Evolutionary conservation across 805 yeast species (phyloP).

Genomic region (Teunomyces pallodes): DNA sequence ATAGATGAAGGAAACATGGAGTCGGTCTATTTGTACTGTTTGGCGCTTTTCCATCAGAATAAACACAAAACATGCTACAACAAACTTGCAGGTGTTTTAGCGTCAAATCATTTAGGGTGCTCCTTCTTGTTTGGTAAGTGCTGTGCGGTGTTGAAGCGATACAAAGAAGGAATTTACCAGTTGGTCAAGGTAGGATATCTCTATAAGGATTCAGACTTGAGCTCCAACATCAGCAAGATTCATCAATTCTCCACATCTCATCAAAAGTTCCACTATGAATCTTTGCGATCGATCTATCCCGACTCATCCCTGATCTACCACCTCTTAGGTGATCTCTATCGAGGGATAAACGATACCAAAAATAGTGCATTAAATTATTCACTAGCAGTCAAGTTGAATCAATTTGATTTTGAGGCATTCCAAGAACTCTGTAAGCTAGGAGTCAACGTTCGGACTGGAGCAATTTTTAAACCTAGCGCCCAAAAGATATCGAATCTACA

Average conservation of each 20-base stretch:
- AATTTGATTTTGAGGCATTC: conserved; percentile 83
- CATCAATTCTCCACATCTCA: conserved; percentile 18
- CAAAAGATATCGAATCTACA: not conserved
- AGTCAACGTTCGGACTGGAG: conserved; percentile 59
- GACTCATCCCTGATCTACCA: conserved; percentile 68
- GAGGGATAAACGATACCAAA: conserved; percentile 54
- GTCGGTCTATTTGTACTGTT: conserved; percentile 66
- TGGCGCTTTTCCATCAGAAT: conserved; percentile 57
- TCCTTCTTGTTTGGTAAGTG: conserved; percentile 70
- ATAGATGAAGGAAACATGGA: conserved; percentile 54
- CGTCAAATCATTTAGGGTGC: conserved; percentile 68
- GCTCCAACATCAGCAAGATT: not conserved
- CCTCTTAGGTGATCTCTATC: conserved; percentile 67
- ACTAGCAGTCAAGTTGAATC: conserved; percentile 69
- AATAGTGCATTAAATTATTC: conserved; percentile 68
- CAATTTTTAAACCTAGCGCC: conserved; percentile 41
- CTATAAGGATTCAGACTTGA: conserved; percentile 23
- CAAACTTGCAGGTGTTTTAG: conserved; percentile 21
- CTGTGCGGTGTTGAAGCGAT: conserved; percentile 53
- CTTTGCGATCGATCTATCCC: conserved; percentile 45
- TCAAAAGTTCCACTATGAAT: conserved; percentile 37
- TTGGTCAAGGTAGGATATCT: conserved; percentile 28
- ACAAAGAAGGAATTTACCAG: conserved; percentile 59
- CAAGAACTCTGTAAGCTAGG: conserved; percentile 73
- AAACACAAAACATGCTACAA: conserved; percentile 64